phyloP scores from a whole-genome alignment of 176 grass and related monocot genomes.

The Chloris gayana region DNA sequence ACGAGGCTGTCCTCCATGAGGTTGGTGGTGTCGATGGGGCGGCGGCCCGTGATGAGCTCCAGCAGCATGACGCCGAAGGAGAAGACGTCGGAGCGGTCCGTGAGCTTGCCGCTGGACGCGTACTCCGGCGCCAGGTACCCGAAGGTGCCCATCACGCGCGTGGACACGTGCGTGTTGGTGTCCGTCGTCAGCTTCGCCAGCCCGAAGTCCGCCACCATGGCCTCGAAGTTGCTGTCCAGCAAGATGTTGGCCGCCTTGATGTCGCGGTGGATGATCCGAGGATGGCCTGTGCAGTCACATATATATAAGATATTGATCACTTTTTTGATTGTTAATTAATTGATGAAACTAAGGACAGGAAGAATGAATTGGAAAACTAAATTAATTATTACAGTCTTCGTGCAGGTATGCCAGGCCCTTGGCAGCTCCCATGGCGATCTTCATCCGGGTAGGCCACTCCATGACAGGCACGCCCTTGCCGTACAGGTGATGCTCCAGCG shows the following conservation, averaged over 20 bases:
- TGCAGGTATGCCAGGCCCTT: not conserved
- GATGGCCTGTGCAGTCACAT: slow-evolving; percentile 15
- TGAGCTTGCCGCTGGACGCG: slow-evolving; percentile 54
- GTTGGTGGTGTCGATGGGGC: slow-evolving; percentile 45
- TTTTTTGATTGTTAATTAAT: too few species aligned
- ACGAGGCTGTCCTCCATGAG: slow-evolving; percentile 70
- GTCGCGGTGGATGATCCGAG: slow-evolving; percentile 66
- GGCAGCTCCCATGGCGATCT: not conserved
- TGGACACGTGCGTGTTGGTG: slow-evolving; percentile 62
- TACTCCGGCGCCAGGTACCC: slow-evolving; percentile 65
- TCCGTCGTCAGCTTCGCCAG: slow-evolving; percentile 59
- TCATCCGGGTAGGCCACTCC: not conserved
- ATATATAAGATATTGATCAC: too few species aligned
- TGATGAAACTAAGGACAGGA: too few species aligned
- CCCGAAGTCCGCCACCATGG: slow-evolving; percentile 64
- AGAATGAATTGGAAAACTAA: too few species aligned
- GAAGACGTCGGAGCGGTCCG: slow-evolving; percentile 64
- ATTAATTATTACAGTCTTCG: not conserved
- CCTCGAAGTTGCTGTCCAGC: slow-evolving; percentile 54
- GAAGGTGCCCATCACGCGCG: slow-evolving; percentile 66
- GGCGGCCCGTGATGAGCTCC: slow-evolving; percentile 55
- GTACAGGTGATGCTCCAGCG: slow-evolving; percentile 72
- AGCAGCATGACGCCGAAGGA: slow-evolving; percentile 73
- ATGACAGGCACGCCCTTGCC: slow-evolving; percentile 16
- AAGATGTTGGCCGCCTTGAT: slow-evolving; percentile 67